phyloP scores from a whole-genome alignment of 768 basidiomycete genomes.

The Kwoniella pini region DNA sequence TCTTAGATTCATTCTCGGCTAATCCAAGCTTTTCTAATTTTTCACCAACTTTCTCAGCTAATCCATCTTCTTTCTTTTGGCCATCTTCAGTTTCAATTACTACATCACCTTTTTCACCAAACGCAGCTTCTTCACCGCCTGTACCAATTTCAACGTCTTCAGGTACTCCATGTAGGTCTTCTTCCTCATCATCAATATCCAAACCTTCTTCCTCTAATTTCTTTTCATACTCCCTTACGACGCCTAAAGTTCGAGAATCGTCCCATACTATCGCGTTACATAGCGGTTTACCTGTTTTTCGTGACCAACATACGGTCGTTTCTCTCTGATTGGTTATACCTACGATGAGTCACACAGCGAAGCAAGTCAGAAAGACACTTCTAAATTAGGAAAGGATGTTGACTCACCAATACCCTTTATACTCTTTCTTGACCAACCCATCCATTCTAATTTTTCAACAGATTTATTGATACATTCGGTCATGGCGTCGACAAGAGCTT shows the following conservation, averaged over 20 bases:
- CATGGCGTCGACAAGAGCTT: slow-evolving; percentile 65
- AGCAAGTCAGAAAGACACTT: not conserved
- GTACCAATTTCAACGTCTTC: slow-evolving; percentile 51
- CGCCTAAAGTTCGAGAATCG: slow-evolving; percentile 85
- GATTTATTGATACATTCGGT: slow-evolving; percentile 70
- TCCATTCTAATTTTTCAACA: slow-evolving; percentile 67
- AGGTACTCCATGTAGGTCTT: slow-evolving; percentile 58
- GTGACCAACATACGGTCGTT: slow-evolving; percentile 91
- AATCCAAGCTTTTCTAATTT: slow-evolving; percentile 39
- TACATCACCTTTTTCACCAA: slow-evolving; percentile 41
- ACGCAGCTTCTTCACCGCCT: slow-evolving; percentile 39
- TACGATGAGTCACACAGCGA: slow-evolving; percentile 39
- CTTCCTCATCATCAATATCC: slow-evolving; percentile 69
- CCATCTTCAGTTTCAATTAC: slow-evolving; percentile 8
- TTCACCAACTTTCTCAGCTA: slow-evolving; percentile 23
- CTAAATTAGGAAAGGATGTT: slow-evolving; percentile 4
- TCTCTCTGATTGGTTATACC: slow-evolving; percentile 97
- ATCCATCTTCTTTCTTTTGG: slow-evolving; percentile 16
- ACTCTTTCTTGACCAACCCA: slow-evolving; percentile 76
- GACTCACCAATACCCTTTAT: slow-evolving; percentile 86
- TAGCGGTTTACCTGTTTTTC: slow-evolving; percentile 81
- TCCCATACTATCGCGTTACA: slow-evolving; percentile 84
- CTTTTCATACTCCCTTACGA: slow-evolving; percentile 75
- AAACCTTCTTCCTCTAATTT: slow-evolving; percentile 73
- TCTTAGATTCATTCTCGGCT: slow-evolving; percentile 18